Base-by-base conservation (phyloP, 768 basidiomycete genomes). In the Gloeostereum incarnatum region DNA sequence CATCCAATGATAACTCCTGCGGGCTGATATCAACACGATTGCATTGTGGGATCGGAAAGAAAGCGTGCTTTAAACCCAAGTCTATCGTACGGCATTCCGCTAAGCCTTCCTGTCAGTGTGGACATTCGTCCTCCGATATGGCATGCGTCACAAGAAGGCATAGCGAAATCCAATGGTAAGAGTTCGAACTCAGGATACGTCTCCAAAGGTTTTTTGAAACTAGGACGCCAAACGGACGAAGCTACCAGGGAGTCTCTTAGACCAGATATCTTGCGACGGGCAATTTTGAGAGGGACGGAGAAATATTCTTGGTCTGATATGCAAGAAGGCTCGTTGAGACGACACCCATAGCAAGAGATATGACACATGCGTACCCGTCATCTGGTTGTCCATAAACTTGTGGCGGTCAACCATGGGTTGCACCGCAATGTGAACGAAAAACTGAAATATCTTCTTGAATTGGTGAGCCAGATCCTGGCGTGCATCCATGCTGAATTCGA, bases 381-480 rank as follows among this genome's bases (percentile, higher is more conserved):
- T 57, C 36, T 64, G 65, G 16, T 61, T 46, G 43, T 71, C 53
- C 71, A 84, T 74, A 48, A 76, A 80, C 5, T 57, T 48, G 33
- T 60, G 62, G 14, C 86, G 66, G 32, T 77, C 64, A 3, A 54
- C 56, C 13, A 64, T 54, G 4, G 73, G 65, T 22, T 64, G 73
- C 21, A 87, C 77, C 25, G 83, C 82, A 29, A 93, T 61, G 47
- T 91, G 79, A 9, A 91, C 84, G 45, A 91, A 85, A 20, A 91
- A 71, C 51, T 94, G 90, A 47, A 87, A 90, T 31, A 91, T 68
- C 26, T 83, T 79, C 60, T 90, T 91, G 71, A 90, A 89, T 44
- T 90, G 84, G 45, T 82, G 73, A 10, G 72, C 61, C 14, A 84
- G 63, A 48, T 87, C 82, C 52, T 89, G 78, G 52, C 83, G 80